These are phyloP conservation scores for Fragilaria crotonensis DNA, from an alignment of 108 stramenopile species.

Conservation along the genomic window DNA sequence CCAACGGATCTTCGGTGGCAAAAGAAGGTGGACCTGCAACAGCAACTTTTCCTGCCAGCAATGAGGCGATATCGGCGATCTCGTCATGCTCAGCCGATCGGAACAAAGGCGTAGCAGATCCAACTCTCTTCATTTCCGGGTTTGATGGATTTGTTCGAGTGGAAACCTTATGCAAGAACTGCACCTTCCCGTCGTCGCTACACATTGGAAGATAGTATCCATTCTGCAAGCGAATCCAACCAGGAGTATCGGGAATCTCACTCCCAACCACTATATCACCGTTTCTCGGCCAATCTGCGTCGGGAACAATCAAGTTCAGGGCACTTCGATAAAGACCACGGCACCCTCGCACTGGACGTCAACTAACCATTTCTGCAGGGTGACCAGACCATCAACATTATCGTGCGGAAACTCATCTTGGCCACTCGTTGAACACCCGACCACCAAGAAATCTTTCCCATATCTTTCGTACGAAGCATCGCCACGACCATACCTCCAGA, in stretches of 20 bases:
- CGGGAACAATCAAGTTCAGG: slow-evolving; percentile 75
- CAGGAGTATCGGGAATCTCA: slow-evolving; percentile 71
- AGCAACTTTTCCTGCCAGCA: slow-evolving; percentile 30
- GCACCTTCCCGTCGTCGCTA: slow-evolving; percentile 64
- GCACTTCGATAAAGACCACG: slow-evolving; percentile 76
- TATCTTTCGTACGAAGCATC: slow-evolving; percentile 64
- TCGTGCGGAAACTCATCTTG: slow-evolving; percentile 51
- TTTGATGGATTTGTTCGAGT: slow-evolving; percentile 59
- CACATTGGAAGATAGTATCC: slow-evolving; percentile 85
- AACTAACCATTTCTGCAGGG: slow-evolving; percentile 80
- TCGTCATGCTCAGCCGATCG: slow-evolving; percentile 22
- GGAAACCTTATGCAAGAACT: slow-evolving; percentile 68
- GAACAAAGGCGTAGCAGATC: slow-evolving; percentile 69
- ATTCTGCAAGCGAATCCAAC: slow-evolving; percentile 87
- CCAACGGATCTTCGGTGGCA: background rate
- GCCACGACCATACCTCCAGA: slow-evolving; percentile 85
- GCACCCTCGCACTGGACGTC: slow-evolving; percentile 80
- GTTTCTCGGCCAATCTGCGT: slow-evolving; percentile 90
- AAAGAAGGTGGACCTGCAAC: background rate
- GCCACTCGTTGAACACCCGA: slow-evolving; percentile 68
- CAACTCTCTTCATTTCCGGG: slow-evolving; percentile 60
- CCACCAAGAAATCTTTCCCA: slow-evolving; percentile 63
- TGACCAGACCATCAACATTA: slow-evolving; percentile 37
- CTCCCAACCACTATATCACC: slow-evolving; percentile 83
- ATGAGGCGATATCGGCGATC: slow-evolving; percentile 16